Evolutionary conservation across 805 yeast genomes (phyloP), one percentile per base, ranked within the genome.

Genomic region (Candida sonorensis): DNA sequence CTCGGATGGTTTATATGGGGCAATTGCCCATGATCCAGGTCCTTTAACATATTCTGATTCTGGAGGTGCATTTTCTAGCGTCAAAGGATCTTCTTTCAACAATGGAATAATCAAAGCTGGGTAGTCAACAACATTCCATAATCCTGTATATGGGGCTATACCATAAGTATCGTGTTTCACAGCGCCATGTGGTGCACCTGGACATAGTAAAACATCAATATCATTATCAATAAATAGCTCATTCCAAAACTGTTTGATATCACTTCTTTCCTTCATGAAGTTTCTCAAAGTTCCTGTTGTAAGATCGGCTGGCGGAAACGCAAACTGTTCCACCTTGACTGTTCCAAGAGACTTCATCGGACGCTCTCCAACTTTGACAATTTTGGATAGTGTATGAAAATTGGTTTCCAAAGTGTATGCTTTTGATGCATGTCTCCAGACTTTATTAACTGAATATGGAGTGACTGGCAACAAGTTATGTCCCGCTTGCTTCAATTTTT

Each of bases 21-120:
- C 54, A 40, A 61, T 64, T 20, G 67, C 64, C 24, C 62, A 66
- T 27, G 52, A 45, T 28, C 70, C 77, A 10, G 62, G 51, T 2
- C 57, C 60, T 44, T 60, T 64, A 44, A 53, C 44, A 31, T 28
- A 19, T 9, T 23, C 35, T 5, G 12, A 20, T 5, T 13, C 19
- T 3, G 26, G 11, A n/a, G 36, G 33, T 10, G 29, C 29, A 52
- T 49, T 14, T 45, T 30, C 27, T 45, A 40, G 6, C 31, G 32
- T n/a, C 36, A 63, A 69, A 7, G 62, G 37, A 10, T 41, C 35
- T 34, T 52, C 46, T 15, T 32, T 21, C 7, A 23, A 16, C 24
- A 24, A 37, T 0, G 83, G 84, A 25, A 77, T 50, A 2, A 67
- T 64, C 15, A 69, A 69, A 21, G 71, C 69, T 10, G 77, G 54